Evolutionary conservation across 768 basidiomycete species (phyloP).

Genomic region (Mycena leptocephala): DNA sequence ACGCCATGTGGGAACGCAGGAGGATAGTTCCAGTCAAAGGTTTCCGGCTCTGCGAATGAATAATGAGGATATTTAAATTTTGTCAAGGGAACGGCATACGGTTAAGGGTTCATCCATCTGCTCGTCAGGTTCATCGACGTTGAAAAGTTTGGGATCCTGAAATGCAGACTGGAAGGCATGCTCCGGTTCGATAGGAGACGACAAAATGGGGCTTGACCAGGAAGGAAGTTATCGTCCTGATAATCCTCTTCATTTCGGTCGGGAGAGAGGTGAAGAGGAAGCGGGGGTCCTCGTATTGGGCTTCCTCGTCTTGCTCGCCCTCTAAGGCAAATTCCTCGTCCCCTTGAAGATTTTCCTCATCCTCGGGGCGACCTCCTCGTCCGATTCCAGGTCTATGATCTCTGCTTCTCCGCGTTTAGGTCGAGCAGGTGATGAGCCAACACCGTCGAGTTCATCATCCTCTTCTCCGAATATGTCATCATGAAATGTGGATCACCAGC

Average conservation of each 20-base stretch:
- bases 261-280: background rate
- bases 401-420: constrained; percentile 31
- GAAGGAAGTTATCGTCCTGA: constrained; percentile 22
- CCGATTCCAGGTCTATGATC: constrained; percentile 38
- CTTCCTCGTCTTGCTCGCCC: constrained; percentile 33
- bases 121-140: constrained; percentile 12
- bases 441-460: constrained; percentile 25
- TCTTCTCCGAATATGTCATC: constrained; percentile 26
- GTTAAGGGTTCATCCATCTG: background rate
- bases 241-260: background rate
- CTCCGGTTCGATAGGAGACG: constrained; percentile 27
- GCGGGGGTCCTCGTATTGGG: constrained; percentile 23
- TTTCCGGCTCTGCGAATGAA: background rate
- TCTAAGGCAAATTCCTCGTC: constrained; percentile 25
- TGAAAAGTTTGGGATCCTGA: background rate
- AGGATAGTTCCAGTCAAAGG: constrained; percentile 30
- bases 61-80: background rate
- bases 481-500: background rate
- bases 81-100: background rate
- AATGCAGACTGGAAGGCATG: constrained; percentile 11
- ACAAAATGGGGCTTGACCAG: constrained; percentile 26
- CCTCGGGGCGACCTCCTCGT: constrained; percentile 32
- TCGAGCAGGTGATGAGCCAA: background rate
- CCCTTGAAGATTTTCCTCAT: constrained; percentile 40
- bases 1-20: constrained; percentile 23